These are phyloP conservation scores for Epichloe baconii DNA, from an alignment of 2,329 filamentous ascomycete species.

Conservation along the genomic window DNA sequence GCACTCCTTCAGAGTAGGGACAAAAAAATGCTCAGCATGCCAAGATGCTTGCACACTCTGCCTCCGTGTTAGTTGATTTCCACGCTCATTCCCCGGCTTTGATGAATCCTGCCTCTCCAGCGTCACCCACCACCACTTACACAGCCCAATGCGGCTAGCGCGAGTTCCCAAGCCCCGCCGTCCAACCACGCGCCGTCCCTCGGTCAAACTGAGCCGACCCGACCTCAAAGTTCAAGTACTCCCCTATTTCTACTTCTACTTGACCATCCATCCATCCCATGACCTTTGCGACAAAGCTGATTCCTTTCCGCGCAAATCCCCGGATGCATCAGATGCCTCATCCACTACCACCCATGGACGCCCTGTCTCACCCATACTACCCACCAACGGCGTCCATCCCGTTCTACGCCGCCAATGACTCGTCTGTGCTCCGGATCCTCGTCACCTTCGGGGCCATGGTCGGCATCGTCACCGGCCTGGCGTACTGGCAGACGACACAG, in stretches of 20 bases:
- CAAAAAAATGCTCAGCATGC: not conserved
- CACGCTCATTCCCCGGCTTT: no score
- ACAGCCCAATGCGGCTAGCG: not conserved
- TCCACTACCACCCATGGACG: not conserved
- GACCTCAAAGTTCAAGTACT: no score
- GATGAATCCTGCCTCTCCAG: no score
- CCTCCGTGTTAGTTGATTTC: no score
- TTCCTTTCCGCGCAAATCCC: not conserved
- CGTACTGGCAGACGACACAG: constrained; percentile 13
- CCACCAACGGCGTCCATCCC: constrained; percentile 30
- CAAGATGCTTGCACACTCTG: not conserved
- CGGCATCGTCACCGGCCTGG: constrained; percentile 20
- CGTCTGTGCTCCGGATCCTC: constrained; percentile 25
- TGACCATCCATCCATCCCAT: no score
- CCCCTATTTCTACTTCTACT: no score
- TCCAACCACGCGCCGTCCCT: not conserved
- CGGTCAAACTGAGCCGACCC: not conserved
- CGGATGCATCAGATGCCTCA: not conserved
- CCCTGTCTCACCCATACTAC: constrained; percentile 34
- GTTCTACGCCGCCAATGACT: constrained; percentile 31
- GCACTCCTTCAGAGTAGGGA: not conserved
- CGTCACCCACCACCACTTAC: not conserved
- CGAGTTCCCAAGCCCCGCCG: not conserved
- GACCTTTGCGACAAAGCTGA: not conserved
- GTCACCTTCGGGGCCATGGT: constrained; percentile 22